Evolutionary conservation across 257 asterid species (phyloP), one percentile per base, ranked within the genome.

Genomic region (Linderniella brevidens): DNA sequence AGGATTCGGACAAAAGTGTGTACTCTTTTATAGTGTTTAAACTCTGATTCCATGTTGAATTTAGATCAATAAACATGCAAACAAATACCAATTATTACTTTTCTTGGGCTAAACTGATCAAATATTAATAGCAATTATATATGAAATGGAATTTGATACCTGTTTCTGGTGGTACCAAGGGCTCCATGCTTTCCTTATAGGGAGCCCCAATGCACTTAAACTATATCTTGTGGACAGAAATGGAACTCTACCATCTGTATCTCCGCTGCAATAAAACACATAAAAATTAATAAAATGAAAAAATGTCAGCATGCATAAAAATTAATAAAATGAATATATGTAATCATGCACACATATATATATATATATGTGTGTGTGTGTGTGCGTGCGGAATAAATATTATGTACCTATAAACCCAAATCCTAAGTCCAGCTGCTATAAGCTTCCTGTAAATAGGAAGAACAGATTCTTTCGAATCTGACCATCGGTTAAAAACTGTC

Each of bases 111-210:
- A 86, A 38, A 38, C n/a, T n/a, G n/a, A n/a, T 38, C 8, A 11
- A 8, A 6, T 25, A 25, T 2, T 25, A 25, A 25, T 25, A 25
- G 32, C 4, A 36, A 36, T 7, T 9, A 11, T 38, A 15, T 32
- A 7, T 25, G 32, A 6, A 25, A 25, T 25, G 32, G 32, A 25
- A 25, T 25, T 25, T 25, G 32, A 25, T 60, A 86, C 97, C 93
- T 86, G 97, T 62, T 80, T 75, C 57, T 73, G 55, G 50, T 82
- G 87, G 74, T 77, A 86, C 97, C 96, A 86, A 16, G 94, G 94
- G 43, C 93, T 73, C 97, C 97, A 86, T 37, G 83, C 70, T 43
- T 35, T 54, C 60, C 66, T 75, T 53, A 86, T 77, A n/a, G 76
- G 66, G 46, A 86, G 79, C 16, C 73, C 87, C 54, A 86, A 59